A percentile compares a stretch with the other conserved stretches of the same genome.
phyloP scores from a whole-genome alignment of 495 filamentous ascomycete species.

The Annulohypoxylon bovei region DNA sequence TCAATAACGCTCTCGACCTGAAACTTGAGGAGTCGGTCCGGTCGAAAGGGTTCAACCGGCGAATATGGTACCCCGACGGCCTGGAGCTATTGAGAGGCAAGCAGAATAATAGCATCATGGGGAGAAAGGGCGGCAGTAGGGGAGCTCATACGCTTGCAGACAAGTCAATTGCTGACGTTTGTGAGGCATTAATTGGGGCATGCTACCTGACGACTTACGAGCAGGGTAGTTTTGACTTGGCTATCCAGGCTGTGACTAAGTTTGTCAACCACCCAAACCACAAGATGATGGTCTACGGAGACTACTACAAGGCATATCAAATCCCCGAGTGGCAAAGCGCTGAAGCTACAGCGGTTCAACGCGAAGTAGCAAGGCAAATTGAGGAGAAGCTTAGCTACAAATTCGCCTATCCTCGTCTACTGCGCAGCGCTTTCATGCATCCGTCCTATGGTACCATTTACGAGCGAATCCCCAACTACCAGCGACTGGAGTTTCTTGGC shows the following conservation, averaged over 20 bases:
- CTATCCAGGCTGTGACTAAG: conserved; percentile 82
- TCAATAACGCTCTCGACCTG: conserved; percentile 73
- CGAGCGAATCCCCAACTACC: conserved; percentile 86
- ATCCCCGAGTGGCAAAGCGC: conserved; percentile 76
- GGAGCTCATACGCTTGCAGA: conserved; percentile 77
- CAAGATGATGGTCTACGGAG: conserved; percentile 69
- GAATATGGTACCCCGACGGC: conserved; percentile 85
- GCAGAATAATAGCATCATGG: conserved; percentile 37
- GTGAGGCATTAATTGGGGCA: conserved; percentile 93
- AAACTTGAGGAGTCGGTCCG: conserved; percentile 83
- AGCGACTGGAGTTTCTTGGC: conserved; percentile 92
- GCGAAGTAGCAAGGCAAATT: conserved; percentile 73
- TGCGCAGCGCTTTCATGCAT: conserved; percentile 88
- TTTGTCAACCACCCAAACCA: conserved; percentile 77
- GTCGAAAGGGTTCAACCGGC: conserved; percentile 80
- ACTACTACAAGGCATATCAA: conserved; percentile 77
- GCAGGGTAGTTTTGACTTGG: conserved; percentile 74
- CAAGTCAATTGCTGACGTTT: conserved; percentile 97
- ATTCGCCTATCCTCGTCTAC: conserved; percentile 81
- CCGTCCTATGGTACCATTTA: conserved; percentile 76
- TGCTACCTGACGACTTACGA: conserved; percentile 73
- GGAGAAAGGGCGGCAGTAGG: conserved; percentile 48
- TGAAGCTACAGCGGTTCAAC: conserved; percentile 66
- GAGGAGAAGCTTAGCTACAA: conserved; percentile 74
- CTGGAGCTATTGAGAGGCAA: conserved; percentile 65